Evolutionary conservation across 108 stramenopile species (phyloP).

Genomic region (Stephanodiscus minutulus): DNA sequence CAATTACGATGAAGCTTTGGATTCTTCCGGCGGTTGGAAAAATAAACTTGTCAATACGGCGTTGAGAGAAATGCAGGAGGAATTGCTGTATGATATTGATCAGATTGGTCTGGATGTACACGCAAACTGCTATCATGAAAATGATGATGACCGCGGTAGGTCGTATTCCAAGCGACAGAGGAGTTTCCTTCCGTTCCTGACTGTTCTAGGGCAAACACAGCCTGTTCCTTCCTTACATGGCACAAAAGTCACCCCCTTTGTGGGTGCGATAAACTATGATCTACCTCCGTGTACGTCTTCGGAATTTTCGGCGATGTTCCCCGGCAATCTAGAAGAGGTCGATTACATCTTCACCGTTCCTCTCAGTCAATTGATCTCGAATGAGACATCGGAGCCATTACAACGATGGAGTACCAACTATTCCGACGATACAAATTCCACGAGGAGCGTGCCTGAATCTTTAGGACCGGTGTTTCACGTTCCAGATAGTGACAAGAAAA

Average conservation of each 20-base stretch:
- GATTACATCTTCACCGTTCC: slow-evolving; percentile 71
- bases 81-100: slow-evolving; percentile 45
- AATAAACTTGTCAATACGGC: slow-evolving; percentile 59
- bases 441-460: slow-evolving; percentile 15
- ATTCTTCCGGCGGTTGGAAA: slow-evolving; percentile 3
- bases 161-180: slow-evolving; percentile 3
- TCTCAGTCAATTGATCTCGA: slow-evolving; percentile 49
- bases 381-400: slow-evolving; percentile 53
- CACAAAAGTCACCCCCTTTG: slow-evolving; percentile 74
- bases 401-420: slow-evolving; percentile 42
- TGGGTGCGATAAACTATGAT: slow-evolving; percentile 62
- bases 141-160: slow-evolving; percentile 12
- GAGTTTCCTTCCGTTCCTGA: slow-evolving; percentile 17
- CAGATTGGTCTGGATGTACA: neutral
- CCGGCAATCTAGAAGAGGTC: slow-evolving; percentile 68
- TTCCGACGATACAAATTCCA: slow-evolving; percentile 1
- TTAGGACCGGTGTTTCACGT: slow-evolving; percentile 62
- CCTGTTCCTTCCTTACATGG: slow-evolving; percentile 64
- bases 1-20: slow-evolving; percentile 57
- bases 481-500: slow-evolving; percentile 26
- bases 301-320: slow-evolving; percentile 52
- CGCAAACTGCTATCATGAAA: slow-evolving; percentile 1
- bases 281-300: slow-evolving; percentile 26
- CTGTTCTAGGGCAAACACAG: slow-evolving; percentile 62
- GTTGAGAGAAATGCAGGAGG: slow-evolving; percentile 76